Evolutionary conservation across 83 land plant genomes (phyloP).

Genomic region (Diphasiastrum complanatum): DNA sequence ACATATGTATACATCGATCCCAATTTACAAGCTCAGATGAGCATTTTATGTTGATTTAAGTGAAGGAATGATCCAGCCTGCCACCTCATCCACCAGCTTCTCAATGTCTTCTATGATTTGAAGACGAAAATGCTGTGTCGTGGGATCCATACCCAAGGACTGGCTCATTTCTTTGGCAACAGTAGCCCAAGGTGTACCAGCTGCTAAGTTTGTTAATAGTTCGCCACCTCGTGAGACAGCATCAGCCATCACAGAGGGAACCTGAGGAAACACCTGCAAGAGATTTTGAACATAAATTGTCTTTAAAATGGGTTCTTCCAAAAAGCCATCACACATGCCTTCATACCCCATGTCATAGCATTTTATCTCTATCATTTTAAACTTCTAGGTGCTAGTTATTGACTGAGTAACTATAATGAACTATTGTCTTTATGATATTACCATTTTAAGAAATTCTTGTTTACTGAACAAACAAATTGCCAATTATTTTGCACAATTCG

Average conservation of each 20-base stretch:
- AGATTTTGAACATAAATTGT: background rate
- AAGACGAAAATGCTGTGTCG: constrained; percentile 40
- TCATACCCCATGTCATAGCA: background rate
- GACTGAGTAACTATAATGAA: no score
- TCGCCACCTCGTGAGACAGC: constrained; percentile 84
- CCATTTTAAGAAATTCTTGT: no score
- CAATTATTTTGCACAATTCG: no score
- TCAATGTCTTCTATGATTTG: constrained; percentile 61
- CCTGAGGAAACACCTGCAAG: constrained; percentile 71
- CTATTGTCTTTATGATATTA: no score
- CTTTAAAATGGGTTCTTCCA: background rate
- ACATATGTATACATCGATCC: no score
- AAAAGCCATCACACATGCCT: background rate
- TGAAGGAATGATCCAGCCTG: constrained; percentile 57
- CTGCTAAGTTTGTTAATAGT: constrained; percentile 60
- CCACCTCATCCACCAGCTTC: constrained; percentile 56
- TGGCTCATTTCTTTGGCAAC: constrained; percentile 71
- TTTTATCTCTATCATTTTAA: background rate
- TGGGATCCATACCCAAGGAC: constrained; percentile 48
- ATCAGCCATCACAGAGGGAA: constrained; percentile 77
- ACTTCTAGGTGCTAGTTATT: no score
- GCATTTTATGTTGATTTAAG: no score
- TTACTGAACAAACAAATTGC: no score
- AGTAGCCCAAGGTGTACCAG: constrained; percentile 84
- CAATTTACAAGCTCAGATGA: no score